Evolutionary conservation across 2,329 filamentous ascomycete species (phyloP), one percentile per base, ranked within the genome.

Genomic region (Sporothrix luriei): DNA sequence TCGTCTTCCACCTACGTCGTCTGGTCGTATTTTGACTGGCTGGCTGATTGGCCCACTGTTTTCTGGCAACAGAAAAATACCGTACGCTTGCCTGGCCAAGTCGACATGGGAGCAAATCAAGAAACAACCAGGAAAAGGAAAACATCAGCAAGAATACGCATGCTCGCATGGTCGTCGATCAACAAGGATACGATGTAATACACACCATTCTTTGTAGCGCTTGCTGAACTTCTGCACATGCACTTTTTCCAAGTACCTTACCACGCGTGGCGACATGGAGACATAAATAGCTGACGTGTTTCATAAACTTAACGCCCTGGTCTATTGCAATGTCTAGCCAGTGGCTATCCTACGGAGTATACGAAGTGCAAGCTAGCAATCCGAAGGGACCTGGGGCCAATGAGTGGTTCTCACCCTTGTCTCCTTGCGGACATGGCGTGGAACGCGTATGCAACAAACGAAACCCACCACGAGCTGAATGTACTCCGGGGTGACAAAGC

Each of bases 241-340:
- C 14, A 19, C 11, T 10, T 43, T 2, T 43, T 43, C 29, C n/a
- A n/a, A n/a, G 40, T 16, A 43, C 13, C 40, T 16, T 46, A 13
- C 11, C 3, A 16, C 40, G 46, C 49, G 38, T 11, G 24, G 21
- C 21, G 6, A 38, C 16, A 48, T 11, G 24, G 21, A 14, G 6
- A 38, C 16, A 48, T 21, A 24, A 43, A 40, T 19, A 54, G 66
- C 46, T 68, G 33, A 68, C 55, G 43, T 19, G 51, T 68, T 49
- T 62, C 11, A 48, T 21, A 19, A 19, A 65, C 21, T 65, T 33
- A 7, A 6, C 5, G 11, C 62, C 5, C 52, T 38, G 61, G 46
- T 16, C 19, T 24, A 52, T 40, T 57, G 29, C 29, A 29, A 9
- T 21, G 21, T 46, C 40, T 19, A 38, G 21, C 21, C 54, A 57